A percentile compares a stretch with the other conserved stretches of the same genome.
These are phyloP conservation scores for Rubus parviflorus DNA, from an alignment of 306 rosid species.

Conservation along the genomic window DNA sequence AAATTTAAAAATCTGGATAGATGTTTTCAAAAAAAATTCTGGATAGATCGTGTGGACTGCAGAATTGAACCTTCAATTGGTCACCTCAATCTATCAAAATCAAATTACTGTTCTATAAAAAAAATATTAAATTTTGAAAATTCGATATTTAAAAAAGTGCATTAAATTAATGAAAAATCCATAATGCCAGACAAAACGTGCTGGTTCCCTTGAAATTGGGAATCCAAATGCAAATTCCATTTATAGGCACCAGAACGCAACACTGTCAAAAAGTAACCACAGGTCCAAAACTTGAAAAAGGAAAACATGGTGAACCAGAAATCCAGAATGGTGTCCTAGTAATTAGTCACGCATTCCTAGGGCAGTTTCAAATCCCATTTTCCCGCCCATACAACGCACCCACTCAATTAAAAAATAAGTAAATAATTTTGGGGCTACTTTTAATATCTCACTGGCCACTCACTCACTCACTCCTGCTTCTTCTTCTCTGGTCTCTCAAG, in stretches of 20 bases:
- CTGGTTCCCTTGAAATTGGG: background rate
- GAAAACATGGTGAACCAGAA: no score
- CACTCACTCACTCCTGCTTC: conserved; percentile 2
- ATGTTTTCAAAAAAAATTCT: no score
- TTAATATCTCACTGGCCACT: background rate
- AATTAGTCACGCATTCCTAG: conserved; percentile 28
- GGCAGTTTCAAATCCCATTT: conserved; percentile 5
- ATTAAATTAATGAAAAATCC: background rate
- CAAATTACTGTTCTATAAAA: background rate
- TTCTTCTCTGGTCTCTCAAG: background rate
- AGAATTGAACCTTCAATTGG: background rate
- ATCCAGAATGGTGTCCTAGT: conserved; percentile 17
- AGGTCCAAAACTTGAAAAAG: background rate
- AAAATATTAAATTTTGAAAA: no score
- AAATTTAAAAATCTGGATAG: no score
- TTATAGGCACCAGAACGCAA: background rate
- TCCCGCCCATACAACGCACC: conserved; percentile 58
- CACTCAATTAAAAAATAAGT: background rate
- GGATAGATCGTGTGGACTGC: no score
- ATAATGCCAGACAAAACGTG: conserved; percentile 4
- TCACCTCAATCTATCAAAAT: background rate
- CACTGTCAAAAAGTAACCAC: background rate
- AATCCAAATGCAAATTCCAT: background rate
- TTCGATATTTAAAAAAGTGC: no score
- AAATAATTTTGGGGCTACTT: background rate